These are phyloP conservation scores for Kodamaea ohmeri DNA, from an alignment of 1,139 yeast genomes.

Conservation along the genomic window DNA sequence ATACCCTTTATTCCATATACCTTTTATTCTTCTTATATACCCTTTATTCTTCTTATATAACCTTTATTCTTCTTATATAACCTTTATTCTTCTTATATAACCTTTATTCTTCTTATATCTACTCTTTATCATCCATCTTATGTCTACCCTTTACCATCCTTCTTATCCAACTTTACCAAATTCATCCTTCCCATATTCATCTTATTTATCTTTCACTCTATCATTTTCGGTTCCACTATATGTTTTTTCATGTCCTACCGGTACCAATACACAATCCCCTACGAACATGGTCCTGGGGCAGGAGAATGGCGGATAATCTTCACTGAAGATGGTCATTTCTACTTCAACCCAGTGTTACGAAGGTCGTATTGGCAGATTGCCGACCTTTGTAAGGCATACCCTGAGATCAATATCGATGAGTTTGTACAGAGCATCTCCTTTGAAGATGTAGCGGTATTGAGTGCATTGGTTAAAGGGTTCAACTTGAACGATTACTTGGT, in stretches of 20 bases:
- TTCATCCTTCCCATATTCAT: neutral
- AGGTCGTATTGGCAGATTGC: slow-evolving; percentile 35
- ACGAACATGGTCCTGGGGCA: slow-evolving; percentile 7
- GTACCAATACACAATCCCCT: slow-evolving; percentile 9
- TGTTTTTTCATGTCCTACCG: neutral
- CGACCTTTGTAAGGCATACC: slow-evolving; percentile 21
- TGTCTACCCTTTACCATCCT: neutral
- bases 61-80: too few relatives aligned
- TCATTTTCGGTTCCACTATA: neutral
- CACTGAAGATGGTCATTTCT: slow-evolving; percentile 33
- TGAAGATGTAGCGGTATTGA: slow-evolving; percentile 22
- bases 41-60: too few relatives aligned
- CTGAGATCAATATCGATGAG: slow-evolving; percentile 17
- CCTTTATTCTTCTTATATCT: too few relatives aligned
- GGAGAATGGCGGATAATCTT: slow-evolving; percentile 32
- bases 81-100: too few relatives aligned
- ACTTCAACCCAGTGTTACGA: slow-evolving; percentile 23
- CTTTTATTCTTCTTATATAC: too few relatives aligned
- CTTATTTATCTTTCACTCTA: neutral
- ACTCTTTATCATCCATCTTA: too few relatives aligned
- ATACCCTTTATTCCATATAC: too few relatives aligned
- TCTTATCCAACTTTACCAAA: neutral
- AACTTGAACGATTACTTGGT: slow-evolving; percentile 3
- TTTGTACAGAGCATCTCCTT: slow-evolving; percentile 24
- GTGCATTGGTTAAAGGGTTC: slow-evolving; percentile 8